Evolutionary conservation across 768 basidiomycete species (phyloP), one percentile per base, ranked within the genome.

Genomic region (Russula sp.): DNA sequence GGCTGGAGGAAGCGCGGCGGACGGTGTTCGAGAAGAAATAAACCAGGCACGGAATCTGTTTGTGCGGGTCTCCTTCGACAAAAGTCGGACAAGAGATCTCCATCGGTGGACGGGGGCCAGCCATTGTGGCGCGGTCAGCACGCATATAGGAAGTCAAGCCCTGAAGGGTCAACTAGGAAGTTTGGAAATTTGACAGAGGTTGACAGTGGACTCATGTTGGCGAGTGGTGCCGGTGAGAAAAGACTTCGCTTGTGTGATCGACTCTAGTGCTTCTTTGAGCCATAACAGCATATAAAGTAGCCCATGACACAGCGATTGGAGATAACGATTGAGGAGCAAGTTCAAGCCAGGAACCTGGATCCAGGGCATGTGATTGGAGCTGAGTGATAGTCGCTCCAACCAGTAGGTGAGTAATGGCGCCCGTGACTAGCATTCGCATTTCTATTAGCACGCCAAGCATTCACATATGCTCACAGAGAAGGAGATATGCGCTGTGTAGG

Each of bases 291-390:
- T 22, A 34, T 34, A 45, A 27, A 45, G n/a, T 45, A n/a, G 10
- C 48, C 31, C 4, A 11, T n/a, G 10, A 39, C 42, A 3, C 18
- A 18, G 18, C 11, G 44, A 50, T 37, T 54, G 18, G 32, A 54
- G 47, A 59, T 55, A 57, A 50, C 52, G 50, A 59, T 59, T 48
- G 34, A 44, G 34, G 9, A 32, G 11, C 2, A n/a, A 7, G 51
- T 16, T 22, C n/a, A 54, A 39, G 53, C 63, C 63, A 47, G 44
- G 57, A 49, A 44, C 63, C 63, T 59, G 63, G 57, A 54, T 47
- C 37, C 11, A 59, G 52, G 53, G 57, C 22, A 50, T 59, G 6
- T 59, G 52, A 59, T 34, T 62, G 3, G 16, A 49, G 35, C 11
- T 37, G 22, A 32, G 44, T 53, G 40, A 53, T 22, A 18, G 51